These are phyloP conservation scores for Cercospora sp. DNA, from an alignment of 2,329 filamentous ascomycete species.

Conservation along the genomic window DNA sequence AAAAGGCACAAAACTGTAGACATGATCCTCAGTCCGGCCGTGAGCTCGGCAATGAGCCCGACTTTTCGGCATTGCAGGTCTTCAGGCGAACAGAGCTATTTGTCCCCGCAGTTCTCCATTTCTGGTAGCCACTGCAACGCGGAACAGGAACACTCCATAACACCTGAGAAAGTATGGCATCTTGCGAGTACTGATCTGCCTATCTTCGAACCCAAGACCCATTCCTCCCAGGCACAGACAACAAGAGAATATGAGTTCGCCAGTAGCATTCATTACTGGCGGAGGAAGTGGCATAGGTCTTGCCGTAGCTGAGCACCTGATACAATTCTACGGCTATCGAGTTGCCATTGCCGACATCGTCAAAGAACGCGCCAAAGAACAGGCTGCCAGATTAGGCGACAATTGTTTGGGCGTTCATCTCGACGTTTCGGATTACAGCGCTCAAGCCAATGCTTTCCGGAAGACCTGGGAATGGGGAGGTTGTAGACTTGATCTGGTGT, in stretches of 20 bases:
- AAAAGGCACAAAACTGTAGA: neutral
- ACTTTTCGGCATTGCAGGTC: neutral
- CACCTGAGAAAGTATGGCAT: neutral
- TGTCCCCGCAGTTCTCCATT: neutral
- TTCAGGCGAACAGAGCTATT: neutral
- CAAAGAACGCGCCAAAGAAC: constrained; percentile 19
- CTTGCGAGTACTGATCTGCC: neutral
- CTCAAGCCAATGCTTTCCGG: constrained; percentile 44
- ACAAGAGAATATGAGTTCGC: constrained; percentile 18
- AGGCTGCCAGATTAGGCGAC: constrained; percentile 20
- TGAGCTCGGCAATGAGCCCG: neutral
- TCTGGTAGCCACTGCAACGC: neutral
- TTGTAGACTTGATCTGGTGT: constrained; percentile 44
- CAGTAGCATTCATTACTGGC: constrained; percentile 28
- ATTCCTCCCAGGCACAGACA: neutral
- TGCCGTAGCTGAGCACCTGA: constrained; percentile 30
- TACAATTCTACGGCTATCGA: constrained; percentile 24
- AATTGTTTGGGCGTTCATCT: constrained; percentile 25
- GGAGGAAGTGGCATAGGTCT: constrained; percentile 30
- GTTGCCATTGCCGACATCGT: constrained; percentile 28
- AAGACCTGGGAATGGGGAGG: constrained; percentile 45
- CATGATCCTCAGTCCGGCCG: neutral
- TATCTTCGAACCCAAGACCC: neutral
- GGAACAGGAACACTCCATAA: neutral
- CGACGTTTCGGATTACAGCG: constrained; percentile 44